Base-by-base conservation (phyloP, 495 filamentous ascomycete species). In the Aspergillus steynii region DNA sequence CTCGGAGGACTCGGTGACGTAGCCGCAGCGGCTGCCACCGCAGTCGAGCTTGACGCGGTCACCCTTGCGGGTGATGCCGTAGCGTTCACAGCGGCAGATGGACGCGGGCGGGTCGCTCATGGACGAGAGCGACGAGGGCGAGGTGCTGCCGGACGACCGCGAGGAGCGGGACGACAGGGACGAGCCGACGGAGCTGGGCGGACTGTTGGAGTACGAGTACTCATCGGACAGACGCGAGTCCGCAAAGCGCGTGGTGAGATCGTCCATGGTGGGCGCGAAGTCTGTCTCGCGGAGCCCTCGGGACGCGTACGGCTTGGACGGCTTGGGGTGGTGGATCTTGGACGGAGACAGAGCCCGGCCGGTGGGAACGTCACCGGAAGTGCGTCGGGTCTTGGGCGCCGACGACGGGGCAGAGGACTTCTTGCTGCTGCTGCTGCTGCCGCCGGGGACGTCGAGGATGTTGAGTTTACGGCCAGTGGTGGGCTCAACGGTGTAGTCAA, bases 401-500 rank as follows among this genome's bases (percentile, higher is more conserved):
- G 72, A 61, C 14, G 68, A 67, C 45, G 74, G 61, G 29, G 7
- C 27, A 7, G 51, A 27, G 46, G 72, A 60, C 61, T 77, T 61
- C 61, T 69, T 69, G 50, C n/a, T 77, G 64, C 37, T 42, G 37
- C 72, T 69, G 34, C n/a, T 77, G 64, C 37, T 42, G 37, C 72
- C 76, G 6, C 74, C 74, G 61, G 86, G 86, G 50, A 89, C 85
- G 71, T 90, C 86, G 74, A 90, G 85, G 74, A 87, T 84, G 79
- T 90, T 99, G 59, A 99, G 85, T 74, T 90, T 89, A 75, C 96
- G 95, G 80, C 93, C 92, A 66, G 96, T 97, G 69, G 93, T 98
- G 68, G 95, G 93, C 83, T 99, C 95, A 70, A 89, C 88, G 77
- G 92, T 96, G 73, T 88, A 91, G 59, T 89, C 84, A 72, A 90